Base-by-base conservation (phyloP, 2,329 filamentous ascomycete species). In the Podosphaera leucotricha region DNA sequence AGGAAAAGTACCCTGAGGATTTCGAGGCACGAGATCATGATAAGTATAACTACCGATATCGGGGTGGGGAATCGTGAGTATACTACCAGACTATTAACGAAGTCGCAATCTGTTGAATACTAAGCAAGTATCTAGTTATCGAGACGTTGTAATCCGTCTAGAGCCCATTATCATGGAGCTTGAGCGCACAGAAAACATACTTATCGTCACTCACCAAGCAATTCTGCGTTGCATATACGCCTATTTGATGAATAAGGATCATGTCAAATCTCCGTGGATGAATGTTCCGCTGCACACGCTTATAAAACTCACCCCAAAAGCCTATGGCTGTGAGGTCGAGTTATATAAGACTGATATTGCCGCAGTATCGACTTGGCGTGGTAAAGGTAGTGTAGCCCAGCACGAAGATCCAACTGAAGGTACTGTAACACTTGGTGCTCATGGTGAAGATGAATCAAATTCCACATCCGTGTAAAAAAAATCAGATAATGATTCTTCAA, bases 81-180 rank as follows among this genome's bases (percentile, higher is more conserved):
- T 16, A 5, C 15, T 38, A n/a, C 10, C 6, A 26, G 20, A 8
- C 16, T 44, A 8, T 38, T 43, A 7, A n/a, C 2, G 28, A n/a
- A 11, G 28, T n/a, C 15, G 28, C 28, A 7, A 19, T 6, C 37
- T n/a, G 3, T 22, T 8, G 18, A 39, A 19, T 22, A 18, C 37
- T 39, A 19, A 22, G 18, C 7, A 39, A 39, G 6, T 39, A 28
- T 21, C 6, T 33, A 55, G 53, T 18, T 82, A 98, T 61, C 82
- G 87, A 45, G 90, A 98, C 57, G 87, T 98, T 1, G 90, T 98
- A 36, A 95, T 94, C 55, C 84, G 90, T 0, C 75, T 98, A 0
- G 90, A 98, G 59, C 90, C 90, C 49, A 98, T 98, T 62, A 98
- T 98, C 64, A 98, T 98, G 90, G 90, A 98, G 60, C 69, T 98